A percentile compares a stretch with the other conserved stretches of the same genome.
These are phyloP conservation scores for Xylariaceae sp. DNA, from an alignment of 2,329 filamentous ascomycete genomes.

Conservation along the genomic window DNA sequence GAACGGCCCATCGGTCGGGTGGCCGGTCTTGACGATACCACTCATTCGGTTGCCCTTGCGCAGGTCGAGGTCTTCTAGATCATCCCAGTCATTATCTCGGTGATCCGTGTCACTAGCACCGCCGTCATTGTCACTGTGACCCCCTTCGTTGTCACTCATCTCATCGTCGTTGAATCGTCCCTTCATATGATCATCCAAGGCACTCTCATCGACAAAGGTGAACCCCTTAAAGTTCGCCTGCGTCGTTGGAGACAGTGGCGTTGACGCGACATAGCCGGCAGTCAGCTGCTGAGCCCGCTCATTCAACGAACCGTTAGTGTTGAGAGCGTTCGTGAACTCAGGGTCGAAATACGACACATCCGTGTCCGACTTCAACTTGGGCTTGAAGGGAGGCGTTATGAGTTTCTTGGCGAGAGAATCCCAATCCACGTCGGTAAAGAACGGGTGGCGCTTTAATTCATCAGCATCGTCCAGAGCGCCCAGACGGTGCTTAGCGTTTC, in stretches of 20 bases:
- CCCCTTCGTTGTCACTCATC: conserved; percentile 48
- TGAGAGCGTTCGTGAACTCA: conserved; percentile 92
- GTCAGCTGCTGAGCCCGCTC: conserved; percentile 83
- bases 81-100: conserved; percentile 53
- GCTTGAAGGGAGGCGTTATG: conserved; percentile 94
- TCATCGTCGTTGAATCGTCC: conserved; percentile 50
- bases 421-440: conserved; percentile 96
- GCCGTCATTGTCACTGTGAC: conserved; percentile 43
- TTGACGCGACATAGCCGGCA: conserved; percentile 79
- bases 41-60: conserved; percentile 56
- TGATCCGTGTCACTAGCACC: conserved; percentile 39
- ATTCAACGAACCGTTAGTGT: conserved; percentile 81
- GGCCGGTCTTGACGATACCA: conserved; percentile 52
- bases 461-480: conserved; percentile 87
- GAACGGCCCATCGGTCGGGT: conserved; percentile 52
- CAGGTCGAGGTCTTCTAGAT: conserved; percentile 49
- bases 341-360: conserved; percentile 98
- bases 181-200: conserved; percentile 78
- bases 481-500: conserved; percentile 91
- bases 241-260: conserved; percentile 87
- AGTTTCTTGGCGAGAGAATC: conserved; percentile 80
- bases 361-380: conserved; percentile 89
- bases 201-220: conserved; percentile 97
- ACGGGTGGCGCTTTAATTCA: conserved; percentile 88
- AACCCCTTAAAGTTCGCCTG: conserved; percentile 98